Evolutionary conservation across 2,329 filamentous ascomycete genomes (phyloP), one percentile per base, ranked within the genome.

Genomic region (Colletotrichum scovillei): DNA sequence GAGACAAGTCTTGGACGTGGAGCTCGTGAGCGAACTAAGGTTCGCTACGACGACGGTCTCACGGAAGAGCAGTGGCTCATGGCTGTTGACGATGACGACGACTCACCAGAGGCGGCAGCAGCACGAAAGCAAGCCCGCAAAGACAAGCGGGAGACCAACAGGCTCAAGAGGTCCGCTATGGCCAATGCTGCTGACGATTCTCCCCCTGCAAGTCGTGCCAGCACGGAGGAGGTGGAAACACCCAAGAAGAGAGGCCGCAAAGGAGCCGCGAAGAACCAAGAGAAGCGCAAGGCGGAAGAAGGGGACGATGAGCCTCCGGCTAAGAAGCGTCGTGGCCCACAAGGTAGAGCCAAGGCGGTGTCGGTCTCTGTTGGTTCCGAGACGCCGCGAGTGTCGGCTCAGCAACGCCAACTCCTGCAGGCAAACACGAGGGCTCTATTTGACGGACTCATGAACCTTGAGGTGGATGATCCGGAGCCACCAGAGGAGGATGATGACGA

Each of bases 51-150:
- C 79, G 97, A 99, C 79, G 97, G 97, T 65, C 91, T 99, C 35
- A 98, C 97, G 0, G 97, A 99, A 84, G 97, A 99, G 85, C 97
- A 99, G 83, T 99, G 97, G 97, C 90, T 98, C 64, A 96, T 98
- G 87, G 97, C 97, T 67, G 96, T 99, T 38, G 97, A 99, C 81
- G 96, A 97, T 74, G 95, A 98, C 63, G 97, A 99, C 1, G 97
- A 99, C 80, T 92, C 91, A 0, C 95, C 98, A 35, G 97, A 98
- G 81, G 95, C 95, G 67, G 97, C 97, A 2, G 95, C 97, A 49
- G 94, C 94, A 46, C 92, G 97, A 53, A 98, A 98, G 79, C 92
- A 95, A 80, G 94, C 94, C 5, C 91, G 94, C 66, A 94, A 95
- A 76, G 94, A 95, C 74, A 94, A 92, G 81, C 92, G 95, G 46